phyloP scores from a whole-genome alignment of 352 stramenopile genomes.

The Saprolegnia parasitica region DNA sequence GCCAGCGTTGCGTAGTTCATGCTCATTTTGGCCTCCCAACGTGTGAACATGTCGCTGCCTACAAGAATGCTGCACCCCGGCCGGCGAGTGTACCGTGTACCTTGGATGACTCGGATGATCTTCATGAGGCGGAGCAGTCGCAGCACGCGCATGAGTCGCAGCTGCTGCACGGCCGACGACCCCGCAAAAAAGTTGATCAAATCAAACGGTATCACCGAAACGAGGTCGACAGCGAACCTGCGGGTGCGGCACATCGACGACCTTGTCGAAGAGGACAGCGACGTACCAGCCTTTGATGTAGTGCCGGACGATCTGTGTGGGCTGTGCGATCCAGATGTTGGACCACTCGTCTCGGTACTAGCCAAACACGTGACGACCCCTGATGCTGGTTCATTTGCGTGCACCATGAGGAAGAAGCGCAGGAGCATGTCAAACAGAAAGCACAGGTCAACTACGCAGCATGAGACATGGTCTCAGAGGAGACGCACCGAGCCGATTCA shows the following conservation, averaged over 20 bases:
- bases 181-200: not conserved
- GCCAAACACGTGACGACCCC: conserved; percentile 33
- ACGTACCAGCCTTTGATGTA: not conserved
- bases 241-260: not conserved
- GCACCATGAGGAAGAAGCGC: conserved; percentile 36
- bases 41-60: conserved; percentile 7
- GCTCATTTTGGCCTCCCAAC: conserved; percentile 23
- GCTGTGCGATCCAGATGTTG: not conserved
- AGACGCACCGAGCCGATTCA: conserved; percentile 31
- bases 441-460: conserved; percentile 37
- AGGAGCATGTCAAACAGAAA: conserved; percentile 57
- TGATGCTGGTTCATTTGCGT: conserved; percentile 34
- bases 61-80: not conserved
- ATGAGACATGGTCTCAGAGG: not conserved
- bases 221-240: conserved; percentile 15
- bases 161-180: conserved; percentile 3
- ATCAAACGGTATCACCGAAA: conserved; percentile 20
- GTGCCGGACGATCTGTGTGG: not conserved
- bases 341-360: not conserved
- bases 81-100: not conserved
- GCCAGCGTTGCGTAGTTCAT: conserved; percentile 23
- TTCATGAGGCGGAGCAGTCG: conserved; percentile 21
- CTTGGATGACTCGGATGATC: conserved; percentile 21
- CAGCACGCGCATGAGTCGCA: conserved; percentile 19
- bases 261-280: not conserved